Conservation (phyloP, 2,329 filamentous ascomycete genomes). For the Penicillium sp. region DNA sequence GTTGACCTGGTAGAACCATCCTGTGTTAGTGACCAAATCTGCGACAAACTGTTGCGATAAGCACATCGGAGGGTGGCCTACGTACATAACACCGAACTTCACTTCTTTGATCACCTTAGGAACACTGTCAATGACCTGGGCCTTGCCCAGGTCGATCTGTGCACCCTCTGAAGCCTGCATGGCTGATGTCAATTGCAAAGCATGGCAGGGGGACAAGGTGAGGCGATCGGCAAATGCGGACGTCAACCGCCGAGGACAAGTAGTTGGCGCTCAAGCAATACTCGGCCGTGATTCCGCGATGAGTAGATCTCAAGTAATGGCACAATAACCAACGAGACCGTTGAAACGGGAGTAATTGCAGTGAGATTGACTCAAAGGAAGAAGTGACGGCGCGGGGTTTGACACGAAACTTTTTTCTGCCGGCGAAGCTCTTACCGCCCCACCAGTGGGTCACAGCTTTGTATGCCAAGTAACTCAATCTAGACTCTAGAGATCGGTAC, state of each 20-base stretch:
- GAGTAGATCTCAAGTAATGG: not conserved
- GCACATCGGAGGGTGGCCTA: slow-evolving; percentile 21
- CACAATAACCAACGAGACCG: not conserved
- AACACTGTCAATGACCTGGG: slow-evolving; percentile 82
- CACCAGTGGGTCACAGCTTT: not conserved
- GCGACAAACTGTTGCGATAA: slow-evolving; percentile 8
- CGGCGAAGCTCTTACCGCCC: slow-evolving; percentile 18
- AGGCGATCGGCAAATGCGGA: slow-evolving; percentile 23
- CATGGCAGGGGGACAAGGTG: slow-evolving; percentile 35
- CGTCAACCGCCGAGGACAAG: slow-evolving; percentile 16
- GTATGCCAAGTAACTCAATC: no score
- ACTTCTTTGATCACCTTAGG: slow-evolving; percentile 91
- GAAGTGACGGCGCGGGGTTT: slow-evolving; percentile 24
- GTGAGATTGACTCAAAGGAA: slow-evolving; percentile 10
- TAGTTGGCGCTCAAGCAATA: not conserved
- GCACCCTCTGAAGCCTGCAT: slow-evolving; percentile 44
- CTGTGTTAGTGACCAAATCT: slow-evolving; percentile 18
- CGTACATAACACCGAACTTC: slow-evolving; percentile 87
- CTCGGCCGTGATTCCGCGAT: not conserved
- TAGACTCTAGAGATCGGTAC: no score
- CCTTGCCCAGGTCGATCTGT: slow-evolving; percentile 59
- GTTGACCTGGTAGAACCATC: slow-evolving; percentile 59
- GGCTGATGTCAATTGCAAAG: slow-evolving; percentile 34
- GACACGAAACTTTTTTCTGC: slow-evolving; percentile 33
- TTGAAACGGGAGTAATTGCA: slow-evolving; percentile 1